Evolutionary conservation across 2,329 filamentous ascomycete species (phyloP), one percentile per base, ranked within the genome.

Genomic region (Diaporthe ampelina): DNA sequence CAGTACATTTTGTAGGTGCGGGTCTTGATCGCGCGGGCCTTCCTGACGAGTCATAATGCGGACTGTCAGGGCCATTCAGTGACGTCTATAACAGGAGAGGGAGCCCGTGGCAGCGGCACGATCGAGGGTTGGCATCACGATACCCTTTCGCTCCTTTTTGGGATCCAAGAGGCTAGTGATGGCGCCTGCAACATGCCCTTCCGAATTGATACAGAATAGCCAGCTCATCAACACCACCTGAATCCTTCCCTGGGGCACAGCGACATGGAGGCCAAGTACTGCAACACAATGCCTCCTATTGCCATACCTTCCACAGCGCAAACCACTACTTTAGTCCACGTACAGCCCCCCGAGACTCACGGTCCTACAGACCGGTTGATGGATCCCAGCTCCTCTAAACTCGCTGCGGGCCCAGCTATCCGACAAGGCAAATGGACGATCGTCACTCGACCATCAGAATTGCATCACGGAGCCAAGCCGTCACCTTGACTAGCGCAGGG

Each of bases 251-350:
- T 15, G 11, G 56, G 24, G 21, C 45, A 50, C 69, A 61, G 32
- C 29, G 69, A 71, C 69, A 43, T 71, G 26, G 56, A 52, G 32
- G n/a, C 9, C 15, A 71, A 15, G 69, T 71, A 71, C 57, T 29
- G 21, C 56, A 43, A 59, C 43, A 61, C 40, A 37, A n/a, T n/a
- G 37, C 61, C 32, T 35, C 19, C 57, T 32, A 54, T 43, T 8
- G 35, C 58, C 43, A 35, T 59, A 59, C 57, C 10, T 54, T 11
- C 43, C 40, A 35, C 48, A 40, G 56, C 40, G 43, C 52, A 19
- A 40, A 13, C 17, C 17, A 43, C 26, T 32, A 29, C 21, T 32
- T 37, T 29, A 24, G 54, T 59, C 21, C 13, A 15, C n/a, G 29
- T n/a, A 58, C 52, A 24, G 13, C 43, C 61, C 29, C 19, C 15